Conservation (phyloP, 2,329 filamentous ascomycete genomes). For the Ophiostoma sp. region DNA sequence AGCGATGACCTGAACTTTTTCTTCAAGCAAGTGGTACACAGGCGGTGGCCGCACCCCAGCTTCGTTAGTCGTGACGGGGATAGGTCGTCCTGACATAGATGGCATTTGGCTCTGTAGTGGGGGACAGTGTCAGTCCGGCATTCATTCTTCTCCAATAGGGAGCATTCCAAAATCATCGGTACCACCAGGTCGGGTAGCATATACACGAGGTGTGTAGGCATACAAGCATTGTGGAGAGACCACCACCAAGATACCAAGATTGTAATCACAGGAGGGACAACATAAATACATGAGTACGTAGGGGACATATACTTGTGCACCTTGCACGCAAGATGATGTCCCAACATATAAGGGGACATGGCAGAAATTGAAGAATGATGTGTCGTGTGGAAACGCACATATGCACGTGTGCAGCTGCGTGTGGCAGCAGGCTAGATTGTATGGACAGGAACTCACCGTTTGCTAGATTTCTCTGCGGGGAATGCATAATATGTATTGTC, state of each 20-base stretch:
- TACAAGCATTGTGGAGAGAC: neutral
- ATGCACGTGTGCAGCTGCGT: neutral
- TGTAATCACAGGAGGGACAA: neutral
- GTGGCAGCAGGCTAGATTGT: neutral
- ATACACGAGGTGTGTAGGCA: neutral
- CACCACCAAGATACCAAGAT: neutral
- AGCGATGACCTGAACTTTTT: constrained; percentile 70
- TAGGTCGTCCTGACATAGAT: constrained; percentile 66
- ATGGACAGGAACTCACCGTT: constrained; percentile 22
- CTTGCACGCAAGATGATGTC: neutral
- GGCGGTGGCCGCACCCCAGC: constrained; percentile 71
- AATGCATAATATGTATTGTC: constrained; percentile 28
- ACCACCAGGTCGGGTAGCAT: neutral
- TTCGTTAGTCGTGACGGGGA: constrained; percentile 59
- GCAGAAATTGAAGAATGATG: neutral
- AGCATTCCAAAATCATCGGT: neutral
- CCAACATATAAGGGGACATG: neutral
- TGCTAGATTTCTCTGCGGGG: constrained; percentile 27
- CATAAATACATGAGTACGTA: neutral
- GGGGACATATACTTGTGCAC: neutral
- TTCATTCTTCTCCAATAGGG: neutral
- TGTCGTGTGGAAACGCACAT: neutral
- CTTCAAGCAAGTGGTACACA: constrained; percentile 73
- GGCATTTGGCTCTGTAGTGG: constrained; percentile 57
- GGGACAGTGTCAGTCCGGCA: neutral